Evolutionary conservation across 768 basidiomycete species (phyloP), one percentile per base, ranked within the genome.

Genomic region (Tephrocybe sp.): DNA sequence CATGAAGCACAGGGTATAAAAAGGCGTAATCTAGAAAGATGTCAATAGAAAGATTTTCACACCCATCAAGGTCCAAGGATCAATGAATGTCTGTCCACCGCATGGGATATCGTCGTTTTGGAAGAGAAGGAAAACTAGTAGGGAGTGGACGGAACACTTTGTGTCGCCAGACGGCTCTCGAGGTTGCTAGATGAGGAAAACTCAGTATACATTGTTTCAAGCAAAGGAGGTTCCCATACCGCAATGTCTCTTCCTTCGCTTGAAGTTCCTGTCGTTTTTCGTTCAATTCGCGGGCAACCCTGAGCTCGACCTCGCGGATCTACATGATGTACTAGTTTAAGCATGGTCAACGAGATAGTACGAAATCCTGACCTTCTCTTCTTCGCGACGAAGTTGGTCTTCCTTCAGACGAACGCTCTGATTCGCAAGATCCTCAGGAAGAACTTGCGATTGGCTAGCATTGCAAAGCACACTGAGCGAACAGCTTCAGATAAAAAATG

Each of bases 331-430:
- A n/a, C n/a, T n/a, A n/a, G n/a, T n/a, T n/a, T n/a, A n/a, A n/a
- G n/a, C n/a, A n/a, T n/a, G n/a, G n/a, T n/a, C n/a, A n/a, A n/a
- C n/a, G n/a, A n/a, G n/a, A 19, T 19, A 36, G 21, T 2, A 37
- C 13, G 16, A 28, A 55, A 44, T 42, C 16, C 61, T 34, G 19
- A 83, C 82, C 75, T 90, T 91, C 74, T 92, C 89, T 64, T 91
- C 89, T 64, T 93, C 92, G 55, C 85, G 75, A 49, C 89, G 82
- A 34, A 95, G 82, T 64, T 93, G 90, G 62, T 95, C 91, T 67
- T 94, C 92, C 74, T 93, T 93, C 72, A 93, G 77, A 48, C 87
- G 79, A 31, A 92, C 89, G 54, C 83, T 84, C 69, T 95, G 92
- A 52, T 80, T 88, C 11, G 88, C 91, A 44, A 95, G 76, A 57